These are phyloP conservation scores for Xylaria bambusicola DNA, from an alignment of 495 filamentous ascomycete species.

Conservation along the genomic window DNA sequence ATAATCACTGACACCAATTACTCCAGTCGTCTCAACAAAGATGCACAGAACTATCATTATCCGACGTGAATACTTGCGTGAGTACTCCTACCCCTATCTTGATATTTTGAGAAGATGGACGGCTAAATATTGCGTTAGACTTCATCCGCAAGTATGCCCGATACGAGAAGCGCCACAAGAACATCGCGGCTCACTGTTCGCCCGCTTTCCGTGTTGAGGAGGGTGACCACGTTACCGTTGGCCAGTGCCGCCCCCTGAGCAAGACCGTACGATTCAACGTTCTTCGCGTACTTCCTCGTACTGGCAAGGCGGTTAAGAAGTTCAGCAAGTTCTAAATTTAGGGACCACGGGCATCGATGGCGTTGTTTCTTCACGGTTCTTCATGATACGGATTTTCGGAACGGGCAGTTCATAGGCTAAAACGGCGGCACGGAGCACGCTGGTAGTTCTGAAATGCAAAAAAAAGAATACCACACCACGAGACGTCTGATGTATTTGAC, in stretches of 20 bases:
- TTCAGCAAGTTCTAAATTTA: conserved; percentile 92
- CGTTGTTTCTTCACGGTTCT: conserved; percentile 54
- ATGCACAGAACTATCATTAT: conserved; percentile 99
- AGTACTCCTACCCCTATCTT: neutral
- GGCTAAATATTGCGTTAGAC: conserved; percentile 13
- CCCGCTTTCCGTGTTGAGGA: conserved; percentile 99
- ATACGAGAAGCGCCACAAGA: conserved; percentile 99
- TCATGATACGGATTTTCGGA: conserved; percentile 52
- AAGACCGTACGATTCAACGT: conserved; percentile 99
- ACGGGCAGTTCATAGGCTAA: conserved; percentile 49
- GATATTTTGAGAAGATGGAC: neutral
- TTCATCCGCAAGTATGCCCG: conserved; percentile 65
- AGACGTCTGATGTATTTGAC: conserved; percentile 12
- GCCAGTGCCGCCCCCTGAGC: conserved; percentile 96
- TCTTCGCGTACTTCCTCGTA: conserved; percentile 92
- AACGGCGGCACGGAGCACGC: conserved; percentile 46
- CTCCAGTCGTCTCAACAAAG: conserved; percentile 99
- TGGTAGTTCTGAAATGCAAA: conserved; percentile 50
- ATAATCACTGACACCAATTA: too few species aligned
- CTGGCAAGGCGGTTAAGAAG: conserved; percentile 94
- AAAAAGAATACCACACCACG: conserved; percentile 32
- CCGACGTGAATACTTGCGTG: conserved; percentile 92
- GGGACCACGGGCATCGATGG: conserved; percentile 53
- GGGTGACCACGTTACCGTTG: conserved; percentile 98
- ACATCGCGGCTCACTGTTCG: conserved; percentile 96